Evolutionary conservation across 257 asterid species (phyloP).

Genomic region (Lycium barbarum): DNA sequence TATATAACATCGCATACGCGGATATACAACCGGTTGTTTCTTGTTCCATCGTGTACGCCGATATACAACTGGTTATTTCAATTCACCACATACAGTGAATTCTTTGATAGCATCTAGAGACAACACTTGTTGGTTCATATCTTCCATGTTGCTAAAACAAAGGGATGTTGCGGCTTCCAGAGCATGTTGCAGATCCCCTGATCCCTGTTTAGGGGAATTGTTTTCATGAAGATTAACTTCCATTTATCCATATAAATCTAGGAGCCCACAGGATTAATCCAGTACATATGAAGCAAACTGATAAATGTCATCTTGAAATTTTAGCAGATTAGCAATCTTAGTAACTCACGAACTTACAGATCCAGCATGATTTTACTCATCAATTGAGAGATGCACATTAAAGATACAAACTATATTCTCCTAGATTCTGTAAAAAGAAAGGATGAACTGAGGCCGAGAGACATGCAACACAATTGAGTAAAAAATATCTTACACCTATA

Average conservation of each 20-base stretch:
- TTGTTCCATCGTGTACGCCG: slow-evolving; percentile 25
- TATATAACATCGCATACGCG: no score
- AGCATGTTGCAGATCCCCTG: slow-evolving; percentile 20
- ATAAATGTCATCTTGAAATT: not conserved
- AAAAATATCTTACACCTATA: not conserved
- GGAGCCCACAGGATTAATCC: slow-evolving; percentile 22
- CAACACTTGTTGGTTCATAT: slow-evolving; percentile 24
- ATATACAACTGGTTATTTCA: slow-evolving; percentile 31
- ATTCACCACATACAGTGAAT: not conserved
- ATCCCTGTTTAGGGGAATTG: slow-evolving; percentile 9
- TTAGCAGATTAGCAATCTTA: slow-evolving; percentile 35
- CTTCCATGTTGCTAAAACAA: slow-evolving; percentile 29
- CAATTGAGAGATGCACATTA: not conserved
- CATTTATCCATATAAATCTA: slow-evolving; percentile 26
- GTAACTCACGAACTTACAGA: not conserved
- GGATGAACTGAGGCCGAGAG: not conserved
- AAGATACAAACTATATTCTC: not conserved
- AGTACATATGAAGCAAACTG: slow-evolving; percentile 29
- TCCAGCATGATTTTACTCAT: not conserved
- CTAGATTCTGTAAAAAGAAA: not conserved
- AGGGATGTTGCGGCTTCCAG: slow-evolving; percentile 25
- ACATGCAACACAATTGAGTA: not conserved
- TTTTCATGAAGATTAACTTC: slow-evolving; percentile 31
- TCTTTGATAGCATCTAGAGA: slow-evolving; percentile 11
- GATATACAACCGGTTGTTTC: slow-evolving; percentile 19